Evolutionary conservation across 2,329 filamentous ascomycete genomes (phyloP), one percentile per base, ranked within the genome.

Genomic region (Phaeosphaeria sp.): DNA sequence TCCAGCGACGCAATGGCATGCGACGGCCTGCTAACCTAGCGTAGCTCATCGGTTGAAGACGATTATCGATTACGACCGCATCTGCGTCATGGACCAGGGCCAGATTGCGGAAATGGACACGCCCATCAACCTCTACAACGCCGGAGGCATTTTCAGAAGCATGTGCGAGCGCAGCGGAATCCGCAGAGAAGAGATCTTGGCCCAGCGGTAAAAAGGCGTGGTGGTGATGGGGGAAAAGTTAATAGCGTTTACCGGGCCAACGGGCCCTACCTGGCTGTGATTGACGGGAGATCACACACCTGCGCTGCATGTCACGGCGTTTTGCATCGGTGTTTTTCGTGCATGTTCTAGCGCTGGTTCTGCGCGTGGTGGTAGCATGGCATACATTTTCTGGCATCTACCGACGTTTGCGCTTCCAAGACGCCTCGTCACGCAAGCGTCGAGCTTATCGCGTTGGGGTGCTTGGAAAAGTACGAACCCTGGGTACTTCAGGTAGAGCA

Each of bases 11-110:
- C 13, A 40, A 40, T 40, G 36, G 36, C n/a, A 40, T 40, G 5
- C 15, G 6, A 40, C 15, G 36, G n/a, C 5, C 17, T 40, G 40
- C 40, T 43, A 43, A 43, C 20, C 2, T 43, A 4, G 17, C 20
- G 17, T 43, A 43, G 94, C 94, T 6, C 94, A 98, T 78, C 86
- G 94, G 5, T 82, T 98, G 69, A 90, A 92, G 72, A 98, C 95
- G 1, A 97, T 99, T 62, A 90, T 98, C 61, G 88, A 89, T 25
- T 98, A 98, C 77, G 94, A 99, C 77, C 88, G 94, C 47, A 97
- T 99, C 74, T 94, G 93, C 70, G 95, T 99, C 67, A 96, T 99
- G 93, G 94, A 98, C 69, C 84, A 89, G 45, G 95, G 95, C 0
- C 79, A 80, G 17, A 97, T 99, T 71, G 92, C 91, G 0, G 93